Percentiles rank a stretch among this genome's conserved stretches.
Evolutionary conservation across 257 asterid species (phyloP).

Genomic region (Sherardia arvensis): DNA sequence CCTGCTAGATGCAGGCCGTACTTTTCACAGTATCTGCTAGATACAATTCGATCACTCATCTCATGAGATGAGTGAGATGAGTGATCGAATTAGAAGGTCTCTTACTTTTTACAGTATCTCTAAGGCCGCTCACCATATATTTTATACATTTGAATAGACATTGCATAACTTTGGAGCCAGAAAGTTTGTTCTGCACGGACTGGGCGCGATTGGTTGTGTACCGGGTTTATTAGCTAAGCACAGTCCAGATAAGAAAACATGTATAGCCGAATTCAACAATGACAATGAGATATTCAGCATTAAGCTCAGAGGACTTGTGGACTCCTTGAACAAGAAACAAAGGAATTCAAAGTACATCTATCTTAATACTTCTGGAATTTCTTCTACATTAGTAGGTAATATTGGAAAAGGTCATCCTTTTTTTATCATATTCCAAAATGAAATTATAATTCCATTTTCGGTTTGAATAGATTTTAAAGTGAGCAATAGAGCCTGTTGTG

Average conservation of each 20-base stretch:
- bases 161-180: constrained; percentile 66
- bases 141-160: constrained; percentile 13
- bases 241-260: constrained; percentile 69
- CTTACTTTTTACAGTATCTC: too few relatives aligned
- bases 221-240: constrained; percentile 83
- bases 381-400: constrained; percentile 63
- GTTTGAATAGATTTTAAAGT: constrained; percentile 25
- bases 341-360: constrained; percentile 54
- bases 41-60: too few relatives aligned
- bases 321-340: constrained; percentile 45
- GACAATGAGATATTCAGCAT: constrained; percentile 64
- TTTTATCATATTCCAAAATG: not conserved
- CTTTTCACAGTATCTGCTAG: too few relatives aligned
- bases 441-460: not conserved
- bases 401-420: not conserved
- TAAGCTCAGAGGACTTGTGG: constrained; percentile 47
- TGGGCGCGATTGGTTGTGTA: constrained; percentile 88
- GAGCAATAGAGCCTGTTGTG: constrained; percentile 32
- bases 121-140: not conserved
- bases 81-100: too few relatives aligned
- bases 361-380: constrained; percentile 62
- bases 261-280: constrained; percentile 53
- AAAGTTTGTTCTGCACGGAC: constrained; percentile 54
- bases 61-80: too few relatives aligned
- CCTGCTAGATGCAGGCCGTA: too few relatives aligned